Evolutionary conservation across 192 early-diverging fungal species (phyloP), one percentile per base, ranked within the genome.

Genomic region (Chytriomyces confervae): DNA sequence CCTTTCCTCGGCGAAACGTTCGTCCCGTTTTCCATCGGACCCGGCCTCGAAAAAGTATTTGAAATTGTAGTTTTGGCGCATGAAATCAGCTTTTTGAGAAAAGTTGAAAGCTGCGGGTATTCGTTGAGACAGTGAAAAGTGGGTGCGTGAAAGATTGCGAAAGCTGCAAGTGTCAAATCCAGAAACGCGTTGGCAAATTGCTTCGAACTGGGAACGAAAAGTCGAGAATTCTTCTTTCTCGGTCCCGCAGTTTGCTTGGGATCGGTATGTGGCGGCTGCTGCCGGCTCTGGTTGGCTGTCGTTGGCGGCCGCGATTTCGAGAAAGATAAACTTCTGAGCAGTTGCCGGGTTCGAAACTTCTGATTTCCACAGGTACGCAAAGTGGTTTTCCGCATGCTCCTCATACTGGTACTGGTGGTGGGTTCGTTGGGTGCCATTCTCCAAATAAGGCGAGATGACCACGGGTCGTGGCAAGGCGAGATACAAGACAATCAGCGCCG

Each of bases 41-140:
- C 72, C 72, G n/a, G 27, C 44, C 48, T 74, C 72, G 47, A 50
- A 63, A 74, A 62, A 74, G 62, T 74, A 74, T n/a, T 74, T 74
- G 50, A 20, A 9, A 57, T 71, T 51, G 11, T 11, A n/a, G 36
- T 50, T 53, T 11, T 23, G 27, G 18, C 23, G 36, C 23, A 23
- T 29, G 27, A 53, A 29, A 16, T 20, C 69, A 0, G 7, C 7
- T 3, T 70, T 7, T 20, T 7, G 49, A 53, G 23, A 27, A 24
- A 23, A 53, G 47, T 70, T 70, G 51, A 44, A 53, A 27, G 29
- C n/a, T 24, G 69, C 69, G n/a, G 72, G 60, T 27, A 44, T n/a
- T 1, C 51, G 62, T 66, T 76, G 62, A 7, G 7, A 24, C 36
- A 66, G 27, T 7, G 48, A 46, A 53, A 76, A 76, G 49, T 76